Conservation (phyloP, 2,329 filamentous ascomycete species). For the Aspergillus sp. region DNA sequence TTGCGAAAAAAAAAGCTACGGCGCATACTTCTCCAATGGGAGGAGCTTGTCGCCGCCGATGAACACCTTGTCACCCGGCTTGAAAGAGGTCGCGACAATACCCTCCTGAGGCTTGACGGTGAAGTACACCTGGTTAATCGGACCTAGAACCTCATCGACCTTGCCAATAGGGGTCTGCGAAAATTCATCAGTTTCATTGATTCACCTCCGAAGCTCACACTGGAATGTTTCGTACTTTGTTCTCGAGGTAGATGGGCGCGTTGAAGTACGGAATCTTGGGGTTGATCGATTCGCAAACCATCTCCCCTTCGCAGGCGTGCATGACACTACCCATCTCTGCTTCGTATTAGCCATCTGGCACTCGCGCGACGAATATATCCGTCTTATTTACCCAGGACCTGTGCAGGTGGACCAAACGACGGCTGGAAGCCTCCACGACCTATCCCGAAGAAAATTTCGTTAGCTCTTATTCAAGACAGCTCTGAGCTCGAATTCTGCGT, state of each 20-base stretch:
- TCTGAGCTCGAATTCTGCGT: constrained; percentile 16
- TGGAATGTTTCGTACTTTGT: constrained; percentile 57
- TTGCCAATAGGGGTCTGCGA: constrained; percentile 76
- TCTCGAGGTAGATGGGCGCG: constrained; percentile 96
- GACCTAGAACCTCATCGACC: constrained; percentile 94
- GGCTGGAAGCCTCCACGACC: constrained; percentile 56
- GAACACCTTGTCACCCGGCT: constrained; percentile 93
- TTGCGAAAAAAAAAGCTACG: constrained; percentile 1
- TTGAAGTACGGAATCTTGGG: constrained; percentile 98
- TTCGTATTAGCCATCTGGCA: constrained; percentile 22
- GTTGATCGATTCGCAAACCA: constrained; percentile 94
- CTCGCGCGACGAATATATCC: background rate
- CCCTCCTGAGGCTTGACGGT: constrained; percentile 96
- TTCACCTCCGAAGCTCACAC: background rate
- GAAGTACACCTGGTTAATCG: constrained; percentile 97
- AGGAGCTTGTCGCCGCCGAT: constrained; percentile 91
- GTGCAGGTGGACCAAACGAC: constrained; percentile 55
- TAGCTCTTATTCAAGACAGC: constrained; percentile 16
- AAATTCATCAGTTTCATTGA: constrained; percentile 10
- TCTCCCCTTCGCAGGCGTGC: constrained; percentile 93
- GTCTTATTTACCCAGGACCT: constrained; percentile 47
- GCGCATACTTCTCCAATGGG: constrained; percentile 67
- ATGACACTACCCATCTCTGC: constrained; percentile 88
- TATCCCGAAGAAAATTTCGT: constrained; percentile 34
- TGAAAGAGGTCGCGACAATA: constrained; percentile 91